A percentile compares a stretch with the other conserved stretches of the same genome.
Conservation (phyloP, 805 yeast species). For the Metschnikowia kofuensis region DNA sequence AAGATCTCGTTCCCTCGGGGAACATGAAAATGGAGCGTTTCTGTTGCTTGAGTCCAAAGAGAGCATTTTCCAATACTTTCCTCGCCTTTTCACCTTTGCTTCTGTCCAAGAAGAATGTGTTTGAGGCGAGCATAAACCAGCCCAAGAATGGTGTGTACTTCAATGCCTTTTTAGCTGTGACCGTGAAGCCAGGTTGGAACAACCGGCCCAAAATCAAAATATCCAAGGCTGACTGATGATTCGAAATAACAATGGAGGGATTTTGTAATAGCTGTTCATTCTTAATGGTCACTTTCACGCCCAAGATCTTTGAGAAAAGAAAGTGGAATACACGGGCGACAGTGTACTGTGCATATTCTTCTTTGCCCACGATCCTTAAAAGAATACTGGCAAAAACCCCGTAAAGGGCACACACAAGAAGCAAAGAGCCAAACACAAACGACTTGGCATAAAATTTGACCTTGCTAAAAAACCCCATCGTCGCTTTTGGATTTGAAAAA, state of each 20-base stretch:
- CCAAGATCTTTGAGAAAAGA: conserved; percentile 58
- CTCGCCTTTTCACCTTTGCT: conserved; percentile 72
- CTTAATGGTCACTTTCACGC: conserved; percentile 66
- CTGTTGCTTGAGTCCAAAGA: conserved; percentile 54
- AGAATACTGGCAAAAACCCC: conserved; percentile 76
- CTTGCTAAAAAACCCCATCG: conserved; percentile 17
- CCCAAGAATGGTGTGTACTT: conserved; percentile 88
- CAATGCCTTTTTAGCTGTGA: conserved; percentile 85
- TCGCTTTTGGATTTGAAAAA: not conserved
- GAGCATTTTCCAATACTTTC: conserved; percentile 68
- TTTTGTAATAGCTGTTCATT: conserved; percentile 36
- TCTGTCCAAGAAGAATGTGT: conserved; percentile 89
- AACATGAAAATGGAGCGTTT: conserved; percentile 82
- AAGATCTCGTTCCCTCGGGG: conserved; percentile 97
- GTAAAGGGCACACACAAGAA: conserved; percentile 62
- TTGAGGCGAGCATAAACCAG: conserved; percentile 92
- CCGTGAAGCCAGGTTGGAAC: conserved; percentile 86
- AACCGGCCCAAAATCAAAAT: conserved; percentile 74
- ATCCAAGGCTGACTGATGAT: conserved; percentile 91
- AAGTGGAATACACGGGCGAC: conserved; percentile 81
- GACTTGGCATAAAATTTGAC: conserved; percentile 57
- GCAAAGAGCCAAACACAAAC: conserved; percentile 45
- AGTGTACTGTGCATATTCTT: conserved; percentile 80
- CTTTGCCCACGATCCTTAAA: conserved; percentile 67
- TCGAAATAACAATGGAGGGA: conserved; percentile 81